These are phyloP conservation scores for Cryptococcus sp. DNA, from an alignment of 1,284 basidiomycete species.

Conservation along the genomic window DNA sequence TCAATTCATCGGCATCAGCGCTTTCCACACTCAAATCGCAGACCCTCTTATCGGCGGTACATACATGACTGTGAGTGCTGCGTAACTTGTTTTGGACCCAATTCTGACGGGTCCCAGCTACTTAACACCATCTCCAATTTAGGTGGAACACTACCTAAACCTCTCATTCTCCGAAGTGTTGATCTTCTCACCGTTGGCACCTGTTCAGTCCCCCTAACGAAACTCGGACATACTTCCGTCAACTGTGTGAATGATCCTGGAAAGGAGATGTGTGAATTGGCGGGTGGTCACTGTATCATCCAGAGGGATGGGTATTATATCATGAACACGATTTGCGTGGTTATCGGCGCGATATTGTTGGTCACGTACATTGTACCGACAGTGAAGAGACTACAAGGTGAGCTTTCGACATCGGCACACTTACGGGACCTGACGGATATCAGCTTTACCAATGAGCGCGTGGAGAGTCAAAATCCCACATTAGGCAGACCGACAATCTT, in stretches of 20 bases:
- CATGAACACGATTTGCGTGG: constrained; percentile 73
- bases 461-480: constrained; percentile 46
- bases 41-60: constrained; percentile 97
- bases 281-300: constrained; percentile 75
- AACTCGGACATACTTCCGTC: constrained; percentile 37
- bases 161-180: constrained; percentile 58
- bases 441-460: constrained; percentile 42
- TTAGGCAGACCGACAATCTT: constrained; percentile 1
- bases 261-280: constrained; percentile 67
- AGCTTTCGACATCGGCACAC: constrained; percentile 31
- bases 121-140: constrained; percentile 95
- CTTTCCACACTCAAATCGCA: constrained; percentile 95
- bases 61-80: constrained; percentile 80
- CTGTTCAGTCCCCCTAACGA: constrained; percentile 61
- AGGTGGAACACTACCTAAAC: constrained; percentile 96
- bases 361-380: constrained; percentile 77
- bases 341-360: constrained; percentile 67
- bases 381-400: constrained; percentile 77
- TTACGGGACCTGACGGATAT: constrained; percentile 3
- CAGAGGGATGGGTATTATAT: constrained; percentile 90
- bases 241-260: constrained; percentile 90
- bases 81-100: not conserved
- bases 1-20: constrained; percentile 96
- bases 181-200: constrained; percentile 78
- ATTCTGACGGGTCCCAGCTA: constrained; percentile 53